These are phyloP conservation scores for Penicillium crystallinum DNA, from an alignment of 495 filamentous ascomycete species.

Conservation along the genomic window DNA sequence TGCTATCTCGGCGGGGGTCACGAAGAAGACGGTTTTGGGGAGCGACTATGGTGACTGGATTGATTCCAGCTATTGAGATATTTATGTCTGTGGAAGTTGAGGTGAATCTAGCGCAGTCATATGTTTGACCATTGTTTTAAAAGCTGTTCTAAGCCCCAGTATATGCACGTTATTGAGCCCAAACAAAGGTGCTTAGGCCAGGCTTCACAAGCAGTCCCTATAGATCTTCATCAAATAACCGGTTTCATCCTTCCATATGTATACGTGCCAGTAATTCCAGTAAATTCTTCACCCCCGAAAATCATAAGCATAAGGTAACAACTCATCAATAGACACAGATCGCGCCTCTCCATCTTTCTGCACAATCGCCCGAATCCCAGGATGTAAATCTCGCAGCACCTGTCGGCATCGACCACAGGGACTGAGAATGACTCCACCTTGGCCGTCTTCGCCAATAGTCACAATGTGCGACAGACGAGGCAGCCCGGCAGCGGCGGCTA, in stretches of 20 bases:
- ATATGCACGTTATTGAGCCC: no score
- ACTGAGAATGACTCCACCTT: constrained; percentile 18
- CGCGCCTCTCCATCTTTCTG: constrained; percentile 13
- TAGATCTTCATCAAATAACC: no score
- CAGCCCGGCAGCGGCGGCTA: constrained; percentile 21
- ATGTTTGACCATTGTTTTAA: no score
- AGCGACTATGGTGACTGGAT: constrained; percentile 42
- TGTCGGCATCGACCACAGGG: constrained; percentile 31
- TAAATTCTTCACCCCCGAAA: background rate
- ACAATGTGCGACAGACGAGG: constrained; percentile 16
- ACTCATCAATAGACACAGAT: background rate
- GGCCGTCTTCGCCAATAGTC: constrained; percentile 19
- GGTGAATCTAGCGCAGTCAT: no score
- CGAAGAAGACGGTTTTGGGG: constrained; percentile 49
- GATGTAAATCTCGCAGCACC: constrained; percentile 25
- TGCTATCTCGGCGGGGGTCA: constrained; percentile 42
- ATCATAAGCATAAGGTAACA: background rate
- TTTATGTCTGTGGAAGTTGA: background rate
- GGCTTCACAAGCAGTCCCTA: no score
- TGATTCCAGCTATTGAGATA: constrained; percentile 18
- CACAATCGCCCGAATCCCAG: constrained; percentile 20
- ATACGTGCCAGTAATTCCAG: background rate
- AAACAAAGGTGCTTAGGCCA: no score
- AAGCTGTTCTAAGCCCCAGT: no score
- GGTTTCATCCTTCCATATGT: no score